Percentiles rank a stretch among this genome's conserved stretches.
Conservation (phyloP, 2,329 filamentous ascomycete species). For the Sclerotinia subarctica region DNA sequence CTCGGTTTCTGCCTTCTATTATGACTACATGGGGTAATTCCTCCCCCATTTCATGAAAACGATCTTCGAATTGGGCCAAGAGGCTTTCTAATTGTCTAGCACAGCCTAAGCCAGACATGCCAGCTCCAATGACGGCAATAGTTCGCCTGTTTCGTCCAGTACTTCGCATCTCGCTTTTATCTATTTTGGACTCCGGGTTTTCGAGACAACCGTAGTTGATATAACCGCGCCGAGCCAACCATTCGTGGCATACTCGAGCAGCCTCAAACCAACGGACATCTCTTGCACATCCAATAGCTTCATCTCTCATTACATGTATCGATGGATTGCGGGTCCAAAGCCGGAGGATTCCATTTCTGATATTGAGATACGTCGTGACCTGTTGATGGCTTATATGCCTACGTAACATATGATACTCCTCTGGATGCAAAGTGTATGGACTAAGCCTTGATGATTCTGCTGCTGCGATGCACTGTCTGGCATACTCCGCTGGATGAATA, state of each 20-base stretch:
- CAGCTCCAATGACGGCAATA: slow-evolving; percentile 84
- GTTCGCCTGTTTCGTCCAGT: slow-evolving; percentile 59
- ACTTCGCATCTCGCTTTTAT: slow-evolving; percentile 39
- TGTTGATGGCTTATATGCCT: slow-evolving; percentile 82
- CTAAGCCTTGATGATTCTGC: slow-evolving; percentile 87
- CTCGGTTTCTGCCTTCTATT: slow-evolving; percentile 79
- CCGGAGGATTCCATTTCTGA: slow-evolving; percentile 88
- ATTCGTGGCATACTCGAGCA: slow-evolving; percentile 85
- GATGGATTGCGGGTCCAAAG: slow-evolving; percentile 87
- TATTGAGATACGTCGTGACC: slow-evolving; percentile 93
- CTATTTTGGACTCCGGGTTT: slow-evolving; percentile 45
- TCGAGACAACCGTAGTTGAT: slow-evolving; percentile 95
- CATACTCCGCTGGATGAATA: slow-evolving; percentile 72
- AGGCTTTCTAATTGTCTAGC: slow-evolving; percentile 88
- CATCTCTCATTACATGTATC: slow-evolving; percentile 74
- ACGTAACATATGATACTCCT: slow-evolving; percentile 78
- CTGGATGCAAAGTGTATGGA: slow-evolving; percentile 80
- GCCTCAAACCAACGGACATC: slow-evolving; percentile 86
- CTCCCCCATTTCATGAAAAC: slow-evolving; percentile 63
- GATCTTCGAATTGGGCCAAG: slow-evolving; percentile 73
- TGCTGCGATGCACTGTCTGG: slow-evolving; percentile 84
- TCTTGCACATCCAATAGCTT: slow-evolving; percentile 86
- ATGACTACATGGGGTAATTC: slow-evolving; percentile 71
- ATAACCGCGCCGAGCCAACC: slow-evolving; percentile 85
- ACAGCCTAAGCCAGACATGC: slow-evolving; percentile 89